These are phyloP conservation scores for Chrysanthemum lavandulifolium DNA, from an alignment of 129 eudicot genomes.

Conservation along the genomic window DNA sequence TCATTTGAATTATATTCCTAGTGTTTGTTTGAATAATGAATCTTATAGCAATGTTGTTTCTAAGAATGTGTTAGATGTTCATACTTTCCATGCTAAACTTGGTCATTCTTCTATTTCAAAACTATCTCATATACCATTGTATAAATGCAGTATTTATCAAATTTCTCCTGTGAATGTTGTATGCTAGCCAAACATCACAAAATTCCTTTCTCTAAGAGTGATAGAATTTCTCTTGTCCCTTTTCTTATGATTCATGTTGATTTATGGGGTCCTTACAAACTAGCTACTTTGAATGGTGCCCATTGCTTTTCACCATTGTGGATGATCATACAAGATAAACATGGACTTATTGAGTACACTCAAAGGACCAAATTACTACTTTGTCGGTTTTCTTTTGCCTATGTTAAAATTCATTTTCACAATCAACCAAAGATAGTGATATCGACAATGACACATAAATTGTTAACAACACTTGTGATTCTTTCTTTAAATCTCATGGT, in stretches of 20 bases:
- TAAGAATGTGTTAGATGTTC: not conserved
- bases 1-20: too few relatives aligned
- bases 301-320: not conserved
- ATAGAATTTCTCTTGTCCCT: too few relatives aligned
- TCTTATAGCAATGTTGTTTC: not conserved
- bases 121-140: not conserved
- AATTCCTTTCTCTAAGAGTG: not conserved
- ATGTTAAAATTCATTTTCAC: not conserved
- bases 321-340: not conserved
- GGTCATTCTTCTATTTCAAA: not conserved
- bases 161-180: not conserved
- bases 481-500: not conserved
- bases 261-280: not conserved
- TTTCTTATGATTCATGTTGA: not conserved
- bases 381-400: not conserved
- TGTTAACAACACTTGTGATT: not conserved
- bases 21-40: too few relatives aligned
- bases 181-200: not conserved
- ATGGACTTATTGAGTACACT: not conserved
- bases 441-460: not conserved
- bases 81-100: not conserved
- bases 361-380: not conserved
- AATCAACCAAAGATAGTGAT: not conserved
- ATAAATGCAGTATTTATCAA: too few relatives aligned
- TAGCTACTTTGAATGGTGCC: not conserved